phyloP scores from a whole-genome alignment of 345 rosid genomes.

The Linum trigynum region DNA sequence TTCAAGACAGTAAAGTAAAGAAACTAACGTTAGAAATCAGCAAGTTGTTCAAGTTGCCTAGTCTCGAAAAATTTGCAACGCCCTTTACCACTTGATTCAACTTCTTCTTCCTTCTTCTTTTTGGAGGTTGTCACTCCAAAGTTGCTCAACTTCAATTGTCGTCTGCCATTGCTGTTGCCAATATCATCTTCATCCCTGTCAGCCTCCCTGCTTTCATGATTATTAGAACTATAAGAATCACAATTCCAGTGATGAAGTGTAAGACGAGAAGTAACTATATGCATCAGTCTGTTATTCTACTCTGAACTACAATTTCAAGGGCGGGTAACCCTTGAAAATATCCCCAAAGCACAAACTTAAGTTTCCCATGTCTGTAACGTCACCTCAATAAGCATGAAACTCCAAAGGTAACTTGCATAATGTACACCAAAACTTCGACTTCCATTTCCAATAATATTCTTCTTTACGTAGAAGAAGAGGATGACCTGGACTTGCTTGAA shows the following conservation, averaged over 20 bases:
- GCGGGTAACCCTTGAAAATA: not conserved
- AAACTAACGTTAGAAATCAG: constrained; percentile 38
- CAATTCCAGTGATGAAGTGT: not conserved
- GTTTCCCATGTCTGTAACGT: not conserved
- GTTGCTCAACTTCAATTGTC: constrained; percentile 60
- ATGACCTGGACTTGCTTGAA: not conserved
- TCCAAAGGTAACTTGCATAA: not conserved
- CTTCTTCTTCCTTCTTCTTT: constrained; percentile 52
- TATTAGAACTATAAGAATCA: not conserved
- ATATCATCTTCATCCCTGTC: constrained; percentile 55
- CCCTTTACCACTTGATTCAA: constrained; percentile 74
- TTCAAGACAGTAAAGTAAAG: not conserved
- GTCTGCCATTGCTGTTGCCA: constrained; percentile 36
- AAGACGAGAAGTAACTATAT: not conserved
- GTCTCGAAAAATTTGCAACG: constrained; percentile 78
- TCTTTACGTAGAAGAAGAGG: no score
- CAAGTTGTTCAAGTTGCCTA: constrained; percentile 64
- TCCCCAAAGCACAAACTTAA: not conserved
- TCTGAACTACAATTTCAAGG: not conserved
- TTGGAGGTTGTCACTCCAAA: constrained; percentile 55
- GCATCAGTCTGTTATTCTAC: not conserved
- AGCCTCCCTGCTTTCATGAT: constrained; percentile 40
- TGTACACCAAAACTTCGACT: not conserved
- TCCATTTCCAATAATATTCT: no score
- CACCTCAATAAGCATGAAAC: not conserved